Conservation (phyloP, 805 yeast genomes). For the Nakazawaea laoshanensis region DNA sequence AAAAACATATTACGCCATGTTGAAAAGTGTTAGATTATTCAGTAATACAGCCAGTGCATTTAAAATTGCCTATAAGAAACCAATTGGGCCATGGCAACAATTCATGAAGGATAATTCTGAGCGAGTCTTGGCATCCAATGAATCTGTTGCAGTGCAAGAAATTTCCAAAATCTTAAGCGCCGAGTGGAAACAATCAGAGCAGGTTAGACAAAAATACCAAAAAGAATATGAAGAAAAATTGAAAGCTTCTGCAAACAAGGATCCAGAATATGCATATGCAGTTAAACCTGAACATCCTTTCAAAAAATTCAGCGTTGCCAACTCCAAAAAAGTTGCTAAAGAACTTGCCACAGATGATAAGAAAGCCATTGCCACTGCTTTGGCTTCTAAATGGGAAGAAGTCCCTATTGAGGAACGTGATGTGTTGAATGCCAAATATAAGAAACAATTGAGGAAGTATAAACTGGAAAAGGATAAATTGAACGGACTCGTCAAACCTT, state of each 20-base stretch:
- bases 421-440: not conserved
- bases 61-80: constrained; percentile 6
- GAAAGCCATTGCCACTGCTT: not conserved
- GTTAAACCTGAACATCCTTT: constrained; percentile 6
- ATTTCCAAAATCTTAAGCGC: not conserved
- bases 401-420: constrained; percentile 1
- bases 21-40: constrained; percentile 3
- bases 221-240: constrained; percentile 1
- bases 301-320: not conserved
- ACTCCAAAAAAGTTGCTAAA: not conserved
- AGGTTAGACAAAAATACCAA: not conserved
- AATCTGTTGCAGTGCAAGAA: not conserved
- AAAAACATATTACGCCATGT: not conserved
- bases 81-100: not conserved
- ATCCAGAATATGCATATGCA: constrained; percentile 4
- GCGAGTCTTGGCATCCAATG: not conserved
- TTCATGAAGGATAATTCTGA: constrained; percentile 1
- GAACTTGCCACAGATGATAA: not conserved
- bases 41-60: not conserved
- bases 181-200: constrained; percentile 2
- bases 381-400: constrained; percentile 1
- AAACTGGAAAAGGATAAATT: constrained; percentile 1
- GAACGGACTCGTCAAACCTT: not conserved
- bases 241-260: constrained; percentile 4
- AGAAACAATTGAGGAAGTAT: constrained; percentile 1